Percentiles rank a stretch among this genome's conserved stretches.
phyloP scores from a whole-genome alignment of 495 filamentous ascomycete genomes.

The Penicillium coffeae region DNA sequence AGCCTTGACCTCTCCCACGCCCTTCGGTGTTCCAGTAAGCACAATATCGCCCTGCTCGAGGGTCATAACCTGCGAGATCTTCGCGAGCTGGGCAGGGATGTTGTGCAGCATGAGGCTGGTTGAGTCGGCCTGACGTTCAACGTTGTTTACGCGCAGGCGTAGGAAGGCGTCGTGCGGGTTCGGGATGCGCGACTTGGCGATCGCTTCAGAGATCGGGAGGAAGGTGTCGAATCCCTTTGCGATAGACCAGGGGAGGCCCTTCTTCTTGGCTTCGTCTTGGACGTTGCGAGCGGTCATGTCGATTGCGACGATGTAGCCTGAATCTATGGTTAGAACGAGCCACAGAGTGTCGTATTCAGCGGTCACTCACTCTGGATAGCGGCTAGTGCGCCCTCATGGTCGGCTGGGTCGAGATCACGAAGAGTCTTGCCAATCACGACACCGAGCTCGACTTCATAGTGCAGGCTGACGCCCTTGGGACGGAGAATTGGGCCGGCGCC shows the following conservation, averaged over 20 bases:
- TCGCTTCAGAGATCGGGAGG: conserved; percentile 74
- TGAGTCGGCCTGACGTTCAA: conserved; percentile 73
- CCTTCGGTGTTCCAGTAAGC: conserved; percentile 94
- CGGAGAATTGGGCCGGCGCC: conserved; percentile 75
- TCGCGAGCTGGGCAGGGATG: conserved; percentile 79
- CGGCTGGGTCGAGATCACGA: conserved; percentile 64
- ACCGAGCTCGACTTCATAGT: conserved; percentile 94
- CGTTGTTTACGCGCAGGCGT: conserved; percentile 72
- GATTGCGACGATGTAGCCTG: conserved; percentile 79
- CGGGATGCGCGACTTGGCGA: conserved; percentile 70
- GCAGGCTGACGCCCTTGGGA: conserved; percentile 75
- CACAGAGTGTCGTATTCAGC: too few relatives aligned
- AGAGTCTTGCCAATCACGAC: conserved; percentile 76
- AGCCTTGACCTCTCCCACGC: conserved; percentile 77
- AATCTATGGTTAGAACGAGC: not conserved
- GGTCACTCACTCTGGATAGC: conserved; percentile 44
- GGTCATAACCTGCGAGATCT: conserved; percentile 93
- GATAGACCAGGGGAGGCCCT: conserved; percentile 94
- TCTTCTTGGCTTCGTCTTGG: conserved; percentile 93
- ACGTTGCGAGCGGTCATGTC: conserved; percentile 93
- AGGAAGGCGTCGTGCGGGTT: conserved; percentile 87
- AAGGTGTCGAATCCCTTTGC: conserved; percentile 98
- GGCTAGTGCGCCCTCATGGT: conserved; percentile 51
- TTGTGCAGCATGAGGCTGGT: conserved; percentile 89
- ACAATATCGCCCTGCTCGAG: conserved; percentile 89